phyloP scores from a whole-genome alignment of 2,329 filamentous ascomycete species.

The Colletotrichum euphorbiae region DNA sequence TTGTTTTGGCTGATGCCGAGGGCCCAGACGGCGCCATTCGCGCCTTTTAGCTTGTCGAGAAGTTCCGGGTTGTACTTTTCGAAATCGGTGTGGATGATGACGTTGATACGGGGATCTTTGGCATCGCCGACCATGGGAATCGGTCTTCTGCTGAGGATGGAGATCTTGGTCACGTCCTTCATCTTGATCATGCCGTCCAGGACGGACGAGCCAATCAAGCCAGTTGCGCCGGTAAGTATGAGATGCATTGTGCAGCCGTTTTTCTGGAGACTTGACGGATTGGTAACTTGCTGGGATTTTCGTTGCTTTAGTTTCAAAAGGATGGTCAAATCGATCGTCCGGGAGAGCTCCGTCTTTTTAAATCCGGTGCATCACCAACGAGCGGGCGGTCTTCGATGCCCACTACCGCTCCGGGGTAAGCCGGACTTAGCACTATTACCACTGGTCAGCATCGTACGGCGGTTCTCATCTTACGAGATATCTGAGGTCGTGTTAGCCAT shows the following conservation, averaged over 20 bases:
- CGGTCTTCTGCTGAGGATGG: constrained; percentile 74
- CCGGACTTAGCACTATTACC: too few relatives aligned
- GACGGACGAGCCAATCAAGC: constrained; percentile 71
- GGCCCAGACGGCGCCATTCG: constrained; percentile 79
- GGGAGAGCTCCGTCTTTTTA: too few relatives aligned
- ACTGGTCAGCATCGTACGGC: too few relatives aligned
- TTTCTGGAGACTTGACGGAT: too few relatives aligned
- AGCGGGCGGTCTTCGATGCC: too few relatives aligned
- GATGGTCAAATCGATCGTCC: too few relatives aligned
- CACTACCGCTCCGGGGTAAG: neutral
- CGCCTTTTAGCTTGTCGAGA: constrained; percentile 70
- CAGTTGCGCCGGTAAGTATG: constrained; percentile 76
- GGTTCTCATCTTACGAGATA: too few relatives aligned
- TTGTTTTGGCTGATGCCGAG: constrained; percentile 72
- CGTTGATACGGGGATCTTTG: constrained; percentile 69
- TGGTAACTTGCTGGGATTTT: too few relatives aligned
- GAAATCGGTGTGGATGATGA: constrained; percentile 78
- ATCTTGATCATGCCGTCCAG: constrained; percentile 71
- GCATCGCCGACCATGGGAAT: constrained; percentile 70
- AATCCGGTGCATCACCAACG: too few relatives aligned
- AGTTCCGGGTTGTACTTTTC: constrained; percentile 67
- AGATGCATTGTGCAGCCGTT: constrained; percentile 63
- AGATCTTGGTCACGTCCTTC: constrained; percentile 70
- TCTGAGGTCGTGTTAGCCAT: too few relatives aligned
- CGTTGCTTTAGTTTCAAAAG: too few relatives aligned